phyloP scores from a whole-genome alignment of 495 filamentous ascomycete genomes.

The Massariosphaeria phaeospora region DNA sequence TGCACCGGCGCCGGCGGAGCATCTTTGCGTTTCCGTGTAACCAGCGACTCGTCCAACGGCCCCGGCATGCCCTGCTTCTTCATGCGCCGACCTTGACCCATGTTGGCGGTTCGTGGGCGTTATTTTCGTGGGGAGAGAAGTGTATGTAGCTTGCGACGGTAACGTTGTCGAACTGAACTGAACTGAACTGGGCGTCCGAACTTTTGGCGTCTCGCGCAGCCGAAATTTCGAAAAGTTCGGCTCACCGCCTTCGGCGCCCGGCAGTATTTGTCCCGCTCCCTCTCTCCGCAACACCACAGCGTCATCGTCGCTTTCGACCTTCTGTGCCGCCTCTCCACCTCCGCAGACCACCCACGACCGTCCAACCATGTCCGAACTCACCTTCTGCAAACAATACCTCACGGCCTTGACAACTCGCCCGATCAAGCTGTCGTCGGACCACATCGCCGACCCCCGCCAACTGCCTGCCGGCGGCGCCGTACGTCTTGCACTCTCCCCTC shows the following conservation, averaged over 20 bases:
- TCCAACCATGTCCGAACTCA: conserved; percentile 68
- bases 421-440: conserved; percentile 70
- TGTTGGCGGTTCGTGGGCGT: conserved; percentile 41
- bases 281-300: conserved; percentile 15
- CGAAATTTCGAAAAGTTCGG: conserved; percentile 5
- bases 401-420: conserved; percentile 69
- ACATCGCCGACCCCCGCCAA: conserved; percentile 75
- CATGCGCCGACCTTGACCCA: conserved; percentile 89
- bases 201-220: conserved; percentile 7
- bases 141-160: too few relatives aligned
- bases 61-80: conserved; percentile 88
- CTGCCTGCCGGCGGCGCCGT: conserved; percentile 68
- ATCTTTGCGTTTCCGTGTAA: conserved; percentile 71
- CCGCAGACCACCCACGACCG: not conserved
- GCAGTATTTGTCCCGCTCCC: not conserved
- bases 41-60: conserved; percentile 72
- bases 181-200: conserved; percentile 7
- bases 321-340: not conserved
- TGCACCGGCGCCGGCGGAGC: conserved; percentile 33
- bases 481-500: conserved; percentile 39
- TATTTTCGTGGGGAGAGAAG: not conserved
- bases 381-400: conserved; percentile 80
- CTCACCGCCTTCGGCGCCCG: conserved; percentile 20
- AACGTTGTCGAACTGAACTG: not conserved
- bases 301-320: conserved; percentile 19